Base-by-base conservation (phyloP, 2,329 filamentous ascomycete species). In the Ophiocordyceps camponoti-rufipedis region DNA sequence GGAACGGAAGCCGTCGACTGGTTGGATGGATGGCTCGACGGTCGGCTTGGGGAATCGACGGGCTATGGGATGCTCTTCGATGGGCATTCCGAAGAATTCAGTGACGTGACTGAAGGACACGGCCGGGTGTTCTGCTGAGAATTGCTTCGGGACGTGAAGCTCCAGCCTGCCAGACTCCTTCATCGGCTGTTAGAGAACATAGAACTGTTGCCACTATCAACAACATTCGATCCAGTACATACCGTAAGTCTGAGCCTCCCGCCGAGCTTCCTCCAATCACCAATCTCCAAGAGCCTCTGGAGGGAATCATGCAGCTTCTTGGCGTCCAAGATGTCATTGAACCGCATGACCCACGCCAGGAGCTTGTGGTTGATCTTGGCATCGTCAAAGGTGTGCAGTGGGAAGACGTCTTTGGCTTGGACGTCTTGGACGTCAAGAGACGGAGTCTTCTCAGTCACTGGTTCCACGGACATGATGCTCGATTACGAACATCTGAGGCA, bases 231-330 rank as follows among this genome's bases (percentile, higher is more conserved):
- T 6, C 19, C 47, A 39, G 11, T 35, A 48, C 47, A 16, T 38
- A 38, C 35, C 33, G 45, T 47, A n/a, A 44, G 41, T 28, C 31
- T 44, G n/a, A 71, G 49, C 5, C 68, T 59, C 6, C 66, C 69
- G 0, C 66, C 68, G 1, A 72, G 50, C 48, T 67, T 68, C 28
- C 58, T 59, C 69, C 68, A 72, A 32, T 64, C 64, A 1, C 62
- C 64, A 8, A 59, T 62, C 12, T 64, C 56, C 8, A 71, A 49
- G 13, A 72, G 52, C 13, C 50, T 53, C 10, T 55, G 52, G 1
- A 72, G 53, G 1, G 65, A 52, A 5, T 41, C 45, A 2, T 55
- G 53, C 2, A 72, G 55, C 41, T 56, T 65, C 0, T 62, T 50
- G 0, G 59, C 50, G 46, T 72, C 67, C 4, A 72, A 58, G 2